A percentile compares a stretch with the other conserved stretches of the same genome.
These are phyloP conservation scores for Penicillium silybi DNA, from an alignment of 495 filamentous ascomycete species.

Conservation along the genomic window DNA sequence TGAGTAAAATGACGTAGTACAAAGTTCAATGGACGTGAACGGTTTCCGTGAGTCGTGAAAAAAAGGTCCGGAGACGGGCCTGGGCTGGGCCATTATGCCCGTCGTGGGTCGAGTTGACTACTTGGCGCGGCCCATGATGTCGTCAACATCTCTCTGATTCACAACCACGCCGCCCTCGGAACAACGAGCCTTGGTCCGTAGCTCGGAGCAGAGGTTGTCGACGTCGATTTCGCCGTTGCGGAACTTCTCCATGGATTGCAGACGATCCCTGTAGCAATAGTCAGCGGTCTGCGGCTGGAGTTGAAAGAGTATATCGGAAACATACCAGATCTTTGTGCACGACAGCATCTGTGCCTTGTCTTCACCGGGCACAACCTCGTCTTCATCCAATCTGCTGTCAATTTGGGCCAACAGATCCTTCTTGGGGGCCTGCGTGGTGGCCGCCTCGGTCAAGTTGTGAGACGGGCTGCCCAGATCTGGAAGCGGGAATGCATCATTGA, in stretches of 20 bases:
- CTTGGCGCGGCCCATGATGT: constrained; percentile 60
- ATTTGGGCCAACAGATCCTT: constrained; percentile 70
- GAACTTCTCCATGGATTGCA: constrained; percentile 83
- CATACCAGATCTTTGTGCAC: constrained; percentile 92
- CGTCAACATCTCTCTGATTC: constrained; percentile 81
- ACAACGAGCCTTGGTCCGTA: constrained; percentile 95
- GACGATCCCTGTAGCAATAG: constrained; percentile 68
- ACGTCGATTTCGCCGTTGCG: constrained; percentile 87
- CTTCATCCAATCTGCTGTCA: constrained; percentile 59
- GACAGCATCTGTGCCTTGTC: constrained; percentile 64
- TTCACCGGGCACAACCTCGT: constrained; percentile 61
- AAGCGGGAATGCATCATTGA: constrained; percentile 80
- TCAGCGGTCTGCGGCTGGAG: not conserved
- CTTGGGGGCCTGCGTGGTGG: constrained; percentile 49
- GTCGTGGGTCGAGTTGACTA: constrained; percentile 10
- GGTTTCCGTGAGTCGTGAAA: constrained; percentile 25
- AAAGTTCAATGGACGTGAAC: constrained; percentile 11
- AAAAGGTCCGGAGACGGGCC: not conserved
- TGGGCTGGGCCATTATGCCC: constrained; percentile 1
- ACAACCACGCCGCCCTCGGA: constrained; percentile 91
- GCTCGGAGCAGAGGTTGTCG: constrained; percentile 84
- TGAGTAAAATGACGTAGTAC: constrained; percentile 21
- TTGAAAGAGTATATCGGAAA: constrained; percentile 1
- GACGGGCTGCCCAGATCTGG: constrained; percentile 73
- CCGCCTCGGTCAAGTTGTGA: constrained; percentile 54